phyloP scores from a whole-genome alignment of 495 filamentous ascomycete genomes.

The Parathielavia hyrcaniae region DNA sequence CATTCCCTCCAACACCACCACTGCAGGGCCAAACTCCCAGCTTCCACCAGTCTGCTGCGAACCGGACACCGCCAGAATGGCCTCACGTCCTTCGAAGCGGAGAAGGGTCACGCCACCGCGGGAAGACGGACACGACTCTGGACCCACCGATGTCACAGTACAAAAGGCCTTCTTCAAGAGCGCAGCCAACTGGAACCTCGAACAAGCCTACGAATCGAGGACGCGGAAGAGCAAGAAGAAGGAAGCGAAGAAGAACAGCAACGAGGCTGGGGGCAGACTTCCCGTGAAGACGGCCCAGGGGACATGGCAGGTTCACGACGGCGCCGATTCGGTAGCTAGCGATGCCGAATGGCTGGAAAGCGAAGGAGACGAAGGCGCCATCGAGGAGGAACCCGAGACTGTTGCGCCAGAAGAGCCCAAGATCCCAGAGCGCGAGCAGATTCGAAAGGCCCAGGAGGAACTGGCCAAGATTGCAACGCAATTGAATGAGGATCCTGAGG shows the following conservation, averaged over 20 bases:
- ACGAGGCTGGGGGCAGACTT: slow-evolving; percentile 43
- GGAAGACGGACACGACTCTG: slow-evolving; percentile 28
- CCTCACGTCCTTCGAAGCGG: slow-evolving; percentile 40
- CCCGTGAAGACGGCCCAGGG: slow-evolving; percentile 77
- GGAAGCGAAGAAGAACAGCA: slow-evolving; percentile 52
- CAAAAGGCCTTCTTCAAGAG: slow-evolving; percentile 44
- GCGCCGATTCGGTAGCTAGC: slow-evolving; percentile 45
- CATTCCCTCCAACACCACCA: background rate
- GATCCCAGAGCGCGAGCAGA: slow-evolving; percentile 67
- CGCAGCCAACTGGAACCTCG: slow-evolving; percentile 68
- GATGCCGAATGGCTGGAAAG: slow-evolving; percentile 52
- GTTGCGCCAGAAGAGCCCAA: slow-evolving; percentile 50
- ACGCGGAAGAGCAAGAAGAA: slow-evolving; percentile 68
- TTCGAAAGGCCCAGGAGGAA: slow-evolving; percentile 85
- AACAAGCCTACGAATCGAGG: slow-evolving; percentile 81
- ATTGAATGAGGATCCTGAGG: slow-evolving; percentile 90
- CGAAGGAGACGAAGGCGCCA: slow-evolving; percentile 39
- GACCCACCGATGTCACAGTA: slow-evolving; percentile 27
- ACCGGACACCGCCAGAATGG: slow-evolving; percentile 24
- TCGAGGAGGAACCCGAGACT: slow-evolving; percentile 31
- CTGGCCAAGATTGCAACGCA: slow-evolving; percentile 71
- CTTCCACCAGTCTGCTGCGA: slow-evolving; percentile 11
- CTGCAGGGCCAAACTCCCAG: slow-evolving; percentile 1
- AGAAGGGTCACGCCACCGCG: slow-evolving; percentile 40
- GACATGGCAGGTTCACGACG: slow-evolving; percentile 53